phyloP scores from a whole-genome alignment of 768 basidiomycete genomes.

The Boletus subparvulus region DNA sequence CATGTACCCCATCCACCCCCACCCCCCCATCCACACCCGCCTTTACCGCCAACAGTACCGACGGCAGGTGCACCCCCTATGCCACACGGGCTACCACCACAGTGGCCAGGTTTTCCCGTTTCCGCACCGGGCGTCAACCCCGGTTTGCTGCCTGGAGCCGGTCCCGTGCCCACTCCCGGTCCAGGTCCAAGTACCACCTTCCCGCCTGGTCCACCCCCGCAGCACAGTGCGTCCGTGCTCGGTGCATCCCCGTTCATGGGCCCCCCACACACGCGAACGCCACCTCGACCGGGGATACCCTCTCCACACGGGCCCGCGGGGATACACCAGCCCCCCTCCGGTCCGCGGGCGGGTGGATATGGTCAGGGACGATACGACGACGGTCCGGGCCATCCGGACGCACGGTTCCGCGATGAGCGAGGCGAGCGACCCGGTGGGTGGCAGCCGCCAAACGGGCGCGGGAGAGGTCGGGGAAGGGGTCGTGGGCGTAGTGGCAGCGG shows the following conservation, averaged over 20 bases:
- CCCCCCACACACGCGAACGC: conserved; percentile 14
- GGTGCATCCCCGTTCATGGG: conserved; percentile 17
- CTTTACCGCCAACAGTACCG: conserved; percentile 11
- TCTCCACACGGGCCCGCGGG: conserved; percentile 13
- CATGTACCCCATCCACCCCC: conserved; percentile 11
- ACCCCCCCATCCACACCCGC: conserved; percentile 12
- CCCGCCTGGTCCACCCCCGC: conserved; percentile 7
- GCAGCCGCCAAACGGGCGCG: conserved; percentile 32
- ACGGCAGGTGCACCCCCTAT: background rate
- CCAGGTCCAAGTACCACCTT: background rate
- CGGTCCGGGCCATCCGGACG: conserved; percentile 15
- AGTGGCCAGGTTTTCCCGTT: conserved; percentile 28
- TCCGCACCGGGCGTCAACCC: conserved; percentile 10
- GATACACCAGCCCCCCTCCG: conserved; percentile 26
- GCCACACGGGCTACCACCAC: conserved; percentile 17
- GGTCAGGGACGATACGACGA: conserved; percentile 30
- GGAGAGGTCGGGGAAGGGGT: conserved; percentile 32
- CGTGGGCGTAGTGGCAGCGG: conserved; percentile 21
- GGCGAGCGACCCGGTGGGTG: conserved; percentile 34
- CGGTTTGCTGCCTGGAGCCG: conserved; percentile 5
- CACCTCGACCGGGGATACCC: conserved; percentile 26
- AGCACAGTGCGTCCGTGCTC: background rate
- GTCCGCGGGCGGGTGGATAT: conserved; percentile 29
- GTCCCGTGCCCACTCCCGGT: background rate
- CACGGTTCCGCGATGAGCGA: conserved; percentile 32